Conservation (phyloP, 768 basidiomycete species). For the Lactifluus echinatus region DNA sequence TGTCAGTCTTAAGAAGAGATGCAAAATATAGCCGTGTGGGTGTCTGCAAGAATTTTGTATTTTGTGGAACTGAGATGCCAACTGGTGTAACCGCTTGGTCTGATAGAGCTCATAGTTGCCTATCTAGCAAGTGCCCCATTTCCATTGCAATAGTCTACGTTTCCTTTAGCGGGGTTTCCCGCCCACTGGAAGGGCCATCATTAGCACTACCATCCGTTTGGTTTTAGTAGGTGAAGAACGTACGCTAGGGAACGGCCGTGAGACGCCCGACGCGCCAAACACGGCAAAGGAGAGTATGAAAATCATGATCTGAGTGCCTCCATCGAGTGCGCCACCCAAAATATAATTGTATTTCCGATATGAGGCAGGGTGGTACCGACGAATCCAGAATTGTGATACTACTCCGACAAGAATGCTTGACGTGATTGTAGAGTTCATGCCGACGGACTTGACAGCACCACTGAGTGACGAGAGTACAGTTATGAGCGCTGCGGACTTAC, state of each 20-base stretch:
- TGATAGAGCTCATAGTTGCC: neutral
- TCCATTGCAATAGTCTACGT: conserved; percentile 53
- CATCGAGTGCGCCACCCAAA: conserved; percentile 56
- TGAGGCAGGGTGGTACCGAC: conserved; percentile 34
- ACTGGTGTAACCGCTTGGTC: too few species aligned
- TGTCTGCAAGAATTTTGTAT: too few species aligned
- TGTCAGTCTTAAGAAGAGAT: too few species aligned
- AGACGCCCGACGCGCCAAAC: conserved; percentile 46
- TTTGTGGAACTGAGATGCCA: too few species aligned
- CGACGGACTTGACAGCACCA: conserved; percentile 28
- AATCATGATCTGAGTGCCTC: conserved; percentile 57
- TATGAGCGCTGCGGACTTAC: neutral
- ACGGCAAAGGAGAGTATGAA: conserved; percentile 58
- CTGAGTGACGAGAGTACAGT: conserved; percentile 11
- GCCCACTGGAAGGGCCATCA: conserved; percentile 32
- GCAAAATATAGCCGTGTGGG: too few species aligned
- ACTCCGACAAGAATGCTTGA: conserved; percentile 43
- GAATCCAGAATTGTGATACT: conserved; percentile 39
- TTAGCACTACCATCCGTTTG: neutral
- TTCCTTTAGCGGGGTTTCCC: conserved; percentile 44
- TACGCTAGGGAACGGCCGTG: conserved; percentile 39
- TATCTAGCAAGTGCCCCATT: conserved; percentile 46
- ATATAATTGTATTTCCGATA: conserved; percentile 62
- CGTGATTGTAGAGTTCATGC: conserved; percentile 44
- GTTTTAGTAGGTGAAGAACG: neutral